Evolutionary conservation across 2,329 filamentous ascomycete species (phyloP), one percentile per base, ranked within the genome.

Genomic region (Ceratocystis variospora): DNA sequence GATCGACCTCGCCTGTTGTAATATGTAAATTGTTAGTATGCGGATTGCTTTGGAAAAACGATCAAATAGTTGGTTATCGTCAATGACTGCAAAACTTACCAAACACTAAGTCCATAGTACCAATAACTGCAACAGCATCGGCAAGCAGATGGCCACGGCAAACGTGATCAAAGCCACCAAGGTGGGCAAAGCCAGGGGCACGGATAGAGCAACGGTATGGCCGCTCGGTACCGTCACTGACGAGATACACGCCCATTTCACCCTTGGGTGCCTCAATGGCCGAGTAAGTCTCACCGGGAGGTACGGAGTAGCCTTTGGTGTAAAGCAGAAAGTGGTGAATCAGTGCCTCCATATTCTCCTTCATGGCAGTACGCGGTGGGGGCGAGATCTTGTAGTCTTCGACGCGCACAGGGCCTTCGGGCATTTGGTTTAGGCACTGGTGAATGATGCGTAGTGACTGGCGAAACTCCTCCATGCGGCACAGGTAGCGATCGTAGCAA

Each of bases 261-360:
- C 94, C 94, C 87, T 99, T 99, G 68, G 94, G 94, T n/a, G 95
- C 94, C 81, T 99, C 94, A 70, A 99, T 99, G 69, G 88, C 93
- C 61, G 88, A 92, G 82, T 99, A 99, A 5, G 94, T 99, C 82
- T 99, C 94, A 69, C 94, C 95, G 6, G 95, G 94, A 55, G 94
- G 94, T 3, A 99, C 94, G 57, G 90, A 84, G 78, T 99, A 99
- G 68, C 94, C 94, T 84, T 99, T 99, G 77, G 92, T 97, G 81
- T 93, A 99, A 65, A 99, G 86, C 71, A 99, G 80, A 83, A 99
- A 99, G 81, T 99, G 94, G 80, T 99, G 94, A 75, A 99, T 99
- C 55, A 99, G 84, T 48, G 94, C 92, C 80, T 99, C 94, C 95
- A 99, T 99, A 81, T 99, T 99, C 85, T 99, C 94, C 84, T 99